phyloP scores from a whole-genome alignment of 345 rosid species.

The Arabidopsis suecica region DNA sequence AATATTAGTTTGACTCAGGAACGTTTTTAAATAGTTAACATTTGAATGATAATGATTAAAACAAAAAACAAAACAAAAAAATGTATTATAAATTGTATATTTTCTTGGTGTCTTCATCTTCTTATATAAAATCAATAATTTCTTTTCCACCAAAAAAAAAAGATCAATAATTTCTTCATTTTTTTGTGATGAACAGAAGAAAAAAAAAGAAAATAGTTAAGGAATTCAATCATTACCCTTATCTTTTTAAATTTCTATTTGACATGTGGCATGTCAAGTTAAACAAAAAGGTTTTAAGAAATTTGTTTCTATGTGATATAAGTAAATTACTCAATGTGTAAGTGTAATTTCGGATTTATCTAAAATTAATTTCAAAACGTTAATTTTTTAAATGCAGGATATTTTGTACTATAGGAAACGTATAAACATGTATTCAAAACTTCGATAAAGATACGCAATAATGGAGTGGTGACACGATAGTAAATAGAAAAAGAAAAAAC shows the following conservation, averaged over 20 bases:
- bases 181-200: background rate
- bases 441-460: slow-evolving; percentile 32
- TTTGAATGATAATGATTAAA: too few species aligned
- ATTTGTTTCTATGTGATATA: background rate
- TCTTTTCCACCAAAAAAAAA: too few species aligned
- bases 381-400: background rate
- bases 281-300: background rate
- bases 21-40: too few species aligned
- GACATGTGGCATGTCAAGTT: background rate
- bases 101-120: too few species aligned
- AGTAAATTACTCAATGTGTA: background rate
- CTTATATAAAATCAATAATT: too few species aligned
- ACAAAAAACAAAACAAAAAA: too few species aligned
- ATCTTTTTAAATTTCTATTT: background rate
- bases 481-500: background rate
- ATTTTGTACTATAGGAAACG: slow-evolving; percentile 9
- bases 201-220: background rate
- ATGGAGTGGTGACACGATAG: background rate
- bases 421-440: slow-evolving; percentile 5
- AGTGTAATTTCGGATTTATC: background rate
- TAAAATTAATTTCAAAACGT: background rate
- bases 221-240: background rate
- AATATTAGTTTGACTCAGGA: too few species aligned
- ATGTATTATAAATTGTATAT: too few species aligned
- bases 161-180: too few species aligned